Percentiles rank a stretch among this genome's conserved stretches.
Conservation (phyloP, 129 eudicot genomes). For the Pseudognaphalium luteoalbum region DNA sequence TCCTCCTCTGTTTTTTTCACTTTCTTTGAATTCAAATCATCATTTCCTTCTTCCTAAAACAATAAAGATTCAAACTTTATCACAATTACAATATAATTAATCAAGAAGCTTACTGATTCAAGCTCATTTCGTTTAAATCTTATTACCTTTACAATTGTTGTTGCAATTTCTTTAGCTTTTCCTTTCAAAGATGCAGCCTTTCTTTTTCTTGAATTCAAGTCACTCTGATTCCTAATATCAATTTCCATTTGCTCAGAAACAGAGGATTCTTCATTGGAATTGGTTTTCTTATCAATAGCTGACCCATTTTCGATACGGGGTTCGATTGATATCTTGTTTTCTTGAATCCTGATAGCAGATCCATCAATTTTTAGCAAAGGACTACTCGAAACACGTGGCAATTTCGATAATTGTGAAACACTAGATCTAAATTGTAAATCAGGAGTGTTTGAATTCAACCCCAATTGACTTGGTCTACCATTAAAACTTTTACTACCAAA, state of each 20-base stretch:
- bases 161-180: conserved; percentile 54
- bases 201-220: conserved; percentile 57
- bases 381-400: conserved; percentile 70
- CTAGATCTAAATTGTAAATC: conserved; percentile 47
- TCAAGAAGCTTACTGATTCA: not conserved
- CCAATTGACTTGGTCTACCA: conserved; percentile 53
- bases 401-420: conserved; percentile 35
- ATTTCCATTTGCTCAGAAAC: conserved; percentile 72
- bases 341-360: conserved; percentile 43
- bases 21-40: conserved; percentile 45
- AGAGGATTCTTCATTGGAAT: conserved; percentile 78
- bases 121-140: not conserved
- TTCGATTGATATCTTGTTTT: conserved; percentile 33
- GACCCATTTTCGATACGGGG: conserved; percentile 34
- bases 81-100: not conserved
- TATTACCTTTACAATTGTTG: conserved; percentile 38
- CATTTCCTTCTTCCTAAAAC: conserved; percentile 57
- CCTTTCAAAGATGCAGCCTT: conserved; percentile 47
- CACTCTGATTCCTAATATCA: conserved; percentile 37
- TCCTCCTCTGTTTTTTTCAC: conserved; percentile 50
- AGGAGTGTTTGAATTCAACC: conserved; percentile 33
- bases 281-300: conserved; percentile 36
- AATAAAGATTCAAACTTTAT: not conserved
- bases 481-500: conserved; percentile 87
- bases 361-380: conserved; percentile 57